These are phyloP conservation scores for Jamesozyma piceae DNA, from an alignment of 805 yeast genomes.

Conservation along the genomic window DNA sequence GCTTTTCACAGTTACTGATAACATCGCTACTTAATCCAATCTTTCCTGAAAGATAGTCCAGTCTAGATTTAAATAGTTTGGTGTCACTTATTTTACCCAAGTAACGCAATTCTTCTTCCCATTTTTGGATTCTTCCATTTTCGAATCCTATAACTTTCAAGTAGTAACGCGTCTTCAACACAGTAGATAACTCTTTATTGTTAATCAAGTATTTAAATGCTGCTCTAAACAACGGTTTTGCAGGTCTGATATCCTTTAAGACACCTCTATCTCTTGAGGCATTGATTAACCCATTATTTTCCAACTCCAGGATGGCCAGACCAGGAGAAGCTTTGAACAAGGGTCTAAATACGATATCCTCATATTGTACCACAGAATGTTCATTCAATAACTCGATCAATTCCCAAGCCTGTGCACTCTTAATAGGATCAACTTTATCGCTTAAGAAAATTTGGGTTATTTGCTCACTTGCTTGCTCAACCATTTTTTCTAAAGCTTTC, in stretches of 20 bases:
- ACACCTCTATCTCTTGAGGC: slow-evolving; percentile 73
- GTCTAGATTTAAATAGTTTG: slow-evolving; percentile 48
- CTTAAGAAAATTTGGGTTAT: slow-evolving; percentile 68
- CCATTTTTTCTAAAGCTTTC: slow-evolving; percentile 71
- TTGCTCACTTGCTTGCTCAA: slow-evolving; percentile 78
- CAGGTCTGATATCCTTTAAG: slow-evolving; percentile 55
- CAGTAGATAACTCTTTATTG: slow-evolving; percentile 46
- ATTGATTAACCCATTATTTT: slow-evolving; percentile 66
- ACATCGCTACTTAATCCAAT: slow-evolving; percentile 50
- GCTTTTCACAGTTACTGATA: slow-evolving; percentile 40
- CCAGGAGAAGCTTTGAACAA: slow-evolving; percentile 49
- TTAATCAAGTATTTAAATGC: slow-evolving; percentile 62
- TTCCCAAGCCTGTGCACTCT: slow-evolving; percentile 81
- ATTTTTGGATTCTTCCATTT: slow-evolving; percentile 47
- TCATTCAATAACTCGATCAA: slow-evolving; percentile 56
- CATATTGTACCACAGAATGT: slow-evolving; percentile 37
- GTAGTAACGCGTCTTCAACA: slow-evolving; percentile 57
- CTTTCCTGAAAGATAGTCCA: slow-evolving; percentile 54
- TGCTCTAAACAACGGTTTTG: slow-evolving; percentile 74
- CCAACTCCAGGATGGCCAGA: slow-evolving; percentile 57
- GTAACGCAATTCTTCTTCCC: slow-evolving; percentile 64
- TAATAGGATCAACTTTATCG: slow-evolving; percentile 43
- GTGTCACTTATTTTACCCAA: slow-evolving; percentile 43
- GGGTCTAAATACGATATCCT: slow-evolving; percentile 47
- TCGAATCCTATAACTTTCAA: slow-evolving; percentile 49